Evolutionary conservation across 2,329 filamentous ascomycete species (phyloP).

Genomic region (Rhynchosporium agropyri): DNA sequence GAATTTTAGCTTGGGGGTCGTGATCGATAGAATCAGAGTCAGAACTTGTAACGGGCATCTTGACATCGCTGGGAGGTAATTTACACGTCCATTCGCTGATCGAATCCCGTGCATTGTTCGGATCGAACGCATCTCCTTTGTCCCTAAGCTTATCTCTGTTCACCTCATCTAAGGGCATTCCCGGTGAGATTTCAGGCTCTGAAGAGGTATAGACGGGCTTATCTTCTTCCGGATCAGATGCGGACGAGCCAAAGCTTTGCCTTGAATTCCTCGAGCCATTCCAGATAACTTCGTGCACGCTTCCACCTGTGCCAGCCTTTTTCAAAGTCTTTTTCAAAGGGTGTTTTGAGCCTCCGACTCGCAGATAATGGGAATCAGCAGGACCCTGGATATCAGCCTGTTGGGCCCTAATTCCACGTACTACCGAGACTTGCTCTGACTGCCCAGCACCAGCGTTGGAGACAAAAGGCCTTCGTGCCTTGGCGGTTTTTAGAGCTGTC

Average conservation of each 20-base stretch:
- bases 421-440: neutral
- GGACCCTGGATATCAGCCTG: neutral
- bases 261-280: constrained; percentile 20
- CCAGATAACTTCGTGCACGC: constrained; percentile 38
- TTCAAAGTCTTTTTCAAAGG: neutral
- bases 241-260: neutral
- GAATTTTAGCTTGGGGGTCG: neutral
- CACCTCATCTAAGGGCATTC: neutral
- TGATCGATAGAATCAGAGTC: constrained; percentile 24
- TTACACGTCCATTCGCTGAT: constrained; percentile 34
- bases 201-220: constrained; percentile 8
- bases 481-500: neutral
- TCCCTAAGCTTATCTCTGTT: neutral
- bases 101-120: constrained; percentile 30
- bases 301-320: constrained; percentile 14
- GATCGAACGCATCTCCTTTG: constrained; percentile 31
- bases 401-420: neutral
- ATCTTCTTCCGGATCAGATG: constrained; percentile 22
- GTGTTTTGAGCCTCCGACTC: neutral
- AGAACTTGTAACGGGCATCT: constrained; percentile 24
- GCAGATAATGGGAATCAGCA: constrained; percentile 9
- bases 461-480: neutral
- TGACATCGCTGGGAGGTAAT: constrained; percentile 20
- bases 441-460: neutral
- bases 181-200: constrained; percentile 2